These are phyloP conservation scores for Xylariaceae sp. DNA, from an alignment of 2,329 filamentous ascomycete species.

Conservation along the genomic window DNA sequence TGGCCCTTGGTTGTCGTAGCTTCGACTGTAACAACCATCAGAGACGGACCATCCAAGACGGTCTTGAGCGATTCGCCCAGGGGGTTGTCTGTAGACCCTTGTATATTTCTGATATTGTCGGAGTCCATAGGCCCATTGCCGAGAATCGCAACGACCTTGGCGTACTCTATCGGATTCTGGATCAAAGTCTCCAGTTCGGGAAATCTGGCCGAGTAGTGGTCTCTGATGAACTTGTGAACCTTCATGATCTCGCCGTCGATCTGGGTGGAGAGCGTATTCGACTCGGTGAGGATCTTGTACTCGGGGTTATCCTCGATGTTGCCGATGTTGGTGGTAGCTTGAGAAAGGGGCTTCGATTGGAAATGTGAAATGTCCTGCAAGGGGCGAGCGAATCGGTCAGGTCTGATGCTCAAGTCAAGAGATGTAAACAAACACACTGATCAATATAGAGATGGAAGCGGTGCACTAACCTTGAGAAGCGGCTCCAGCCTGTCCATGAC, in stretches of 20 bases:
- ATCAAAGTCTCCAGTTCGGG: slow-evolving; percentile 88
- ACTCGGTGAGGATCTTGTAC: slow-evolving; percentile 81
- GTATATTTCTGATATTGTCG: slow-evolving; percentile 72
- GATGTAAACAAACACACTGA: slow-evolving; percentile 56
- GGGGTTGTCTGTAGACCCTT: slow-evolving; percentile 71
- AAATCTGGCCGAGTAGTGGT: slow-evolving; percentile 91
- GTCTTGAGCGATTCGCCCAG: slow-evolving; percentile 69
- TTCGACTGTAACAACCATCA: slow-evolving; percentile 96
- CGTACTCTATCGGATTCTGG: slow-evolving; percentile 88
- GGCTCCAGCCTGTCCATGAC: slow-evolving; percentile 79
- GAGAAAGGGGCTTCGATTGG: slow-evolving; percentile 61
- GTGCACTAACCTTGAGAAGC: slow-evolving; percentile 66
- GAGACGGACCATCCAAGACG: slow-evolving; percentile 78
- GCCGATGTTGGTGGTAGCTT: slow-evolving; percentile 62
- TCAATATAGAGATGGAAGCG: slow-evolving; percentile 27
- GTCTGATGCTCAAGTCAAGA: slow-evolving; percentile 52
- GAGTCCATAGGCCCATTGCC: slow-evolving; percentile 84
- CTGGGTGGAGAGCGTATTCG: slow-evolving; percentile 82
- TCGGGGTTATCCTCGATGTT: slow-evolving; percentile 90
- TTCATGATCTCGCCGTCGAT: slow-evolving; percentile 90
- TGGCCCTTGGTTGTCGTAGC: slow-evolving; percentile 83
- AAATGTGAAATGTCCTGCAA: slow-evolving; percentile 75
- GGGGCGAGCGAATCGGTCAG: slow-evolving; percentile 56
- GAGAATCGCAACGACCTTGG: slow-evolving; percentile 88
- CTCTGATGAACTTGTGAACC: slow-evolving; percentile 93